Evolutionary conservation across 2,329 filamentous ascomycete genomes (phyloP).

Genomic region (Daldinia eschscholtzii): DNA sequence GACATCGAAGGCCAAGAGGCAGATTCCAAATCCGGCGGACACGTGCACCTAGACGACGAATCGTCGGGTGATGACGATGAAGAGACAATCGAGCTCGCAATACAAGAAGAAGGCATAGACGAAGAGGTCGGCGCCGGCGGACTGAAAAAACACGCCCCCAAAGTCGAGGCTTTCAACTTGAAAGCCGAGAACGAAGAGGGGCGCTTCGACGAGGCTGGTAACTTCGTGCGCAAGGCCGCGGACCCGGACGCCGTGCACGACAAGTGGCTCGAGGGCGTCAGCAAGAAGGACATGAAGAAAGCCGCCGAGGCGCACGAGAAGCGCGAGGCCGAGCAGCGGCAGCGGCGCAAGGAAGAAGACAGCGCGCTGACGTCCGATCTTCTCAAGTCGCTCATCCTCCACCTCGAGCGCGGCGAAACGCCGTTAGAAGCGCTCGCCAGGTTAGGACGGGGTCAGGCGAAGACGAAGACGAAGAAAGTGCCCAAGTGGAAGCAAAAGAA

Average conservation of each 20-base stretch:
- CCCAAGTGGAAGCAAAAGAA: slow-evolving; percentile 80
- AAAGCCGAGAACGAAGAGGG: slow-evolving; percentile 91
- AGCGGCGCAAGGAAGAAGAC: slow-evolving; percentile 80
- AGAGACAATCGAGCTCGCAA: slow-evolving; percentile 80
- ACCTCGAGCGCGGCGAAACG: slow-evolving; percentile 85
- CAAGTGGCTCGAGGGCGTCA: slow-evolving; percentile 90
- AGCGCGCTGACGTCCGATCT: slow-evolving; percentile 79
- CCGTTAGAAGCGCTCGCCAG: slow-evolving; percentile 88
- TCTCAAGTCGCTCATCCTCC: slow-evolving; percentile 77
- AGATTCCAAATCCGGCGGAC: slow-evolving; percentile 79
- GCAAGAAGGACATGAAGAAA: slow-evolving; percentile 91
- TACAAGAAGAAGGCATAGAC: slow-evolving; percentile 81
- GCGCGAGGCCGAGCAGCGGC: slow-evolving; percentile 80
- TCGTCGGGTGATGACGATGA: slow-evolving; percentile 70
- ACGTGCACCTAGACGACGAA: slow-evolving; percentile 72
- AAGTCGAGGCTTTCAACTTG: slow-evolving; percentile 97
- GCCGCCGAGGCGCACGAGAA: slow-evolving; percentile 90
- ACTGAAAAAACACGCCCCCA: slow-evolving; percentile 92
- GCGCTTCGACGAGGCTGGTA: slow-evolving; percentile 89
- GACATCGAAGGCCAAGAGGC: slow-evolving; percentile 85
- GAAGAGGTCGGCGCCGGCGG: slow-evolving; percentile 91
- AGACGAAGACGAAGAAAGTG: slow-evolving; percentile 63
- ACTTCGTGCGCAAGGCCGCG: slow-evolving; percentile 88
- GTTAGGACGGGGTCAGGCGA: slow-evolving; percentile 76
- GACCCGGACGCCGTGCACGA: slow-evolving; percentile 94